Percentiles rank a stretch among this genome's conserved stretches.
Evolutionary conservation across 2,329 filamentous ascomycete genomes (phyloP).

Genomic region (Aaosphaeria pasadenensis): DNA sequence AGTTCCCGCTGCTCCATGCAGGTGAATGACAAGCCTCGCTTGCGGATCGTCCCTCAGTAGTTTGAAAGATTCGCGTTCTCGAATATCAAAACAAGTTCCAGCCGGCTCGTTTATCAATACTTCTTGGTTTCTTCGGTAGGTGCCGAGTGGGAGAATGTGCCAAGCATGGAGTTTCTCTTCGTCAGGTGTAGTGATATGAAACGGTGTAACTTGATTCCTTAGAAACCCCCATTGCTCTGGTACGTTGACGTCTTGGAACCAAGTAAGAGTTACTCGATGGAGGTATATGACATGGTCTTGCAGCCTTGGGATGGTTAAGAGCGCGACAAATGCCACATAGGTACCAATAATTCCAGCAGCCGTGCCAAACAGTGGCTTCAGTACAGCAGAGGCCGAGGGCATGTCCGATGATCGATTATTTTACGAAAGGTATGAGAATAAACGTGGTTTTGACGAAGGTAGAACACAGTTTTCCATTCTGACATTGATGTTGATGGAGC

Average conservation of each 20-base stretch:
- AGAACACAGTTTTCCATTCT: no score
- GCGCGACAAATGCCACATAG: slow-evolving; percentile 45
- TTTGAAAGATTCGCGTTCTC: slow-evolving; percentile 56
- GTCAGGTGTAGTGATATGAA: slow-evolving; percentile 43
- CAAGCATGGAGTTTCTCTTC: slow-evolving; percentile 47
- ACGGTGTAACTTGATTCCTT: slow-evolving; percentile 49
- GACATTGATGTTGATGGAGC: no score
- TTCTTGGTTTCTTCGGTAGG: slow-evolving; percentile 44
- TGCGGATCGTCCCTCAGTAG: slow-evolving; percentile 63
- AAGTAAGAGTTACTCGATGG: slow-evolving; percentile 53
- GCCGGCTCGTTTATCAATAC: slow-evolving; percentile 42
- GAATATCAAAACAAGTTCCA: slow-evolving; percentile 55
- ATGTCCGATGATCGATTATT: slow-evolving; percentile 3
- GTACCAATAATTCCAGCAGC: slow-evolving; percentile 15
- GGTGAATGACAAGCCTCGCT: slow-evolving; percentile 61
- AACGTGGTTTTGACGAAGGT: no score
- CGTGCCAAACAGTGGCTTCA: slow-evolving; percentile 18
- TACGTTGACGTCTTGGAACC: slow-evolving; percentile 51
- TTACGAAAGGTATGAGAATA: no score
- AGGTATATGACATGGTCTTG: slow-evolving; percentile 59
- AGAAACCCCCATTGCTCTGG: slow-evolving; percentile 51
- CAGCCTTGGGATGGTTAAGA: slow-evolving; percentile 47
- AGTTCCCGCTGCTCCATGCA: slow-evolving; percentile 58
- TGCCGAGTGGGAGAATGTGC: slow-evolving; percentile 49
- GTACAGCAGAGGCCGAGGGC: slow-evolving; percentile 14